These are phyloP conservation scores for Delitschia confertaspora DNA, from an alignment of 495 filamentous ascomycete species.

Conservation along the genomic window DNA sequence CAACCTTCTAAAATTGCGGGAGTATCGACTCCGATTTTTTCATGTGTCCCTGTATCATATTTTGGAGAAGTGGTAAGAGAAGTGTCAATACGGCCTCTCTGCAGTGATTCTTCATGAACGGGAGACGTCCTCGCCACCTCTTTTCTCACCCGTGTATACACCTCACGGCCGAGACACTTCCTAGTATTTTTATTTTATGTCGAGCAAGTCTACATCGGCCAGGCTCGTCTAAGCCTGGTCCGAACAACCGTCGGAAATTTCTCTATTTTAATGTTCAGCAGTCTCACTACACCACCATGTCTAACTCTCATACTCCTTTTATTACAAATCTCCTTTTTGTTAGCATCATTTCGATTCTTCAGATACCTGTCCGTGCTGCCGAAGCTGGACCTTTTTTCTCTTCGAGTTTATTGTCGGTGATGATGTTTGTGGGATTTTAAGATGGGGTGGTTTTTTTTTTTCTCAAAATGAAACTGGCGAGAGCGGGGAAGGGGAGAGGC, in stretches of 20 bases:
- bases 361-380: constrained; percentile 25
- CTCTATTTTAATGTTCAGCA: constrained; percentile 23
- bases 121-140: not conserved
- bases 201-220: not conserved
- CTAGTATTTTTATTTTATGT: constrained; percentile 2
- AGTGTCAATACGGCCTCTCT: not conserved
- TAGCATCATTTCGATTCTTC: constrained; percentile 24
- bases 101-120: not conserved
- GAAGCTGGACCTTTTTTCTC: constrained; percentile 21
- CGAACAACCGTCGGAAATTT: not conserved
- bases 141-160: constrained; percentile 6
- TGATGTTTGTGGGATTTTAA: constrained; percentile 2
- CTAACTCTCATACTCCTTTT: constrained; percentile 20
- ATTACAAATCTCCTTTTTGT: constrained; percentile 13
- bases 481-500: too few relatives aligned
- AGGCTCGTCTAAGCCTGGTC: constrained; percentile 14
- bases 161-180: not conserved
- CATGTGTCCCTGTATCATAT: constrained; percentile 29
- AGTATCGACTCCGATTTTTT: constrained; percentile 9
- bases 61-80: constrained; percentile 1
- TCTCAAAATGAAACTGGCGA: too few relatives aligned
- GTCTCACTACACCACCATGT: constrained; percentile 20
- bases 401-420: constrained; percentile 6
- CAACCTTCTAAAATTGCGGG: too few relatives aligned
- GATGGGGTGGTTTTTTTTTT: not conserved